Evolutionary conservation across 345 rosid genomes (phyloP).

Genomic region (Citrus maxima): DNA sequence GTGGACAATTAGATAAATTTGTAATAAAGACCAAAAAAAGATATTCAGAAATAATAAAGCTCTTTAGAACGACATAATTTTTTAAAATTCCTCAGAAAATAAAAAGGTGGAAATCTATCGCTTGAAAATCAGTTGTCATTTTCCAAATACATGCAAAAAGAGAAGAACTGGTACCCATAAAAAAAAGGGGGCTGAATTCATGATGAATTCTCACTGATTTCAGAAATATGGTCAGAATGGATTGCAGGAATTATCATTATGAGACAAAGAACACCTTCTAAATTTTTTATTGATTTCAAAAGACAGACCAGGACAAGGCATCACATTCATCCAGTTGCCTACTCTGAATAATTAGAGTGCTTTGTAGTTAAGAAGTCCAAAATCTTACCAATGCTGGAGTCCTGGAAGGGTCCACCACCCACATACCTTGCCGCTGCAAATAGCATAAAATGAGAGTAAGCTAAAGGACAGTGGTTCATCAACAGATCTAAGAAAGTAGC

Average conservation of each 20-base stretch:
- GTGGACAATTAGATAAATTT: background rate
- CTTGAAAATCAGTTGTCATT: background rate
- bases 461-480: background rate
- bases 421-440: conserved; percentile 47
- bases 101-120: background rate
- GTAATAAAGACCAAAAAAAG: background rate
- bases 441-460: conserved; percentile 13
- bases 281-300: background rate
- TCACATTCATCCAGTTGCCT: background rate
- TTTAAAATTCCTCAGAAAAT: background rate
- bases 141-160: background rate
- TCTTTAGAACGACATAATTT: background rate
- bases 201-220: background rate
- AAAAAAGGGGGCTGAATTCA: background rate
- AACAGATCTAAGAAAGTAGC: background rate
- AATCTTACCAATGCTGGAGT: conserved; percentile 69
- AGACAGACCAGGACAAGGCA: background rate
- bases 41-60: background rate
- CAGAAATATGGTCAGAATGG: background rate
- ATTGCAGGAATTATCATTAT: background rate
- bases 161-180: background rate
- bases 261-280: background rate
- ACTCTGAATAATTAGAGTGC: background rate
- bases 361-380: background rate
- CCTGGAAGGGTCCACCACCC: conserved; percentile 57